Evolutionary conservation across 1,139 yeast species (phyloP).

Genomic region (Yamadazyma kanchanaburiensis): DNA sequence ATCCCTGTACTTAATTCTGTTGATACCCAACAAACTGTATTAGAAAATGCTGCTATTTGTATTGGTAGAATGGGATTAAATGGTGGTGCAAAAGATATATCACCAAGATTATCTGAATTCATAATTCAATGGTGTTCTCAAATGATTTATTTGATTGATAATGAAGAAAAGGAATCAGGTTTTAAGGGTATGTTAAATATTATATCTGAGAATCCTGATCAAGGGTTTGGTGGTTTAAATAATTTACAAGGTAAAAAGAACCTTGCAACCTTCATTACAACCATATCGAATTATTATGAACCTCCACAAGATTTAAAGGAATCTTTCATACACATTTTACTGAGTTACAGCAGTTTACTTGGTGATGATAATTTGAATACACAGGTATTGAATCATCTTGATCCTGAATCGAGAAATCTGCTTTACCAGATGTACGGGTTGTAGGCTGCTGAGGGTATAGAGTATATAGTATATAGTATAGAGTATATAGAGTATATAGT

Average conservation of each 20-base stretch:
- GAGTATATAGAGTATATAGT: background rate
- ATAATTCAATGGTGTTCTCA: conserved; percentile 64
- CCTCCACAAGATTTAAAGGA: conserved; percentile 46
- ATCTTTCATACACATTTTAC: conserved; percentile 42
- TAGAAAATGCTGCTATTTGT: conserved; percentile 91
- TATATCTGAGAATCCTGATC: conserved; percentile 61
- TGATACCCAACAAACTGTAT: conserved; percentile 59
- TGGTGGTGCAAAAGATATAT: conserved; percentile 53
- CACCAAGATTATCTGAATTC: conserved; percentile 56
- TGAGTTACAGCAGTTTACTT: conserved; percentile 46
- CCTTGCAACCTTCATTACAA: conserved; percentile 55
- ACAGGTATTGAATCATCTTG: conserved; percentile 31
- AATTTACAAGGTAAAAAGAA: conserved; percentile 45
- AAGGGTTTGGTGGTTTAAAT: conserved; percentile 51
- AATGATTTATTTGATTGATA: conserved; percentile 63
- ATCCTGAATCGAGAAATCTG: conserved; percentile 24
- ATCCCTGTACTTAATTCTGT: conserved; percentile 61
- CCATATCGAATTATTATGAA: conserved; percentile 58
- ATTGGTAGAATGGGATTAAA: conserved; percentile 82
- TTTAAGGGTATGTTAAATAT: conserved; percentile 73
- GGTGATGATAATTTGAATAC: conserved; percentile 39
- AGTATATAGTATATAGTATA: no score
- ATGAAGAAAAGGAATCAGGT: conserved; percentile 78
- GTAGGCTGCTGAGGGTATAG: conserved; percentile 9
- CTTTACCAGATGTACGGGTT: conserved; percentile 23